These are phyloP conservation scores for Solanum bulbocastanum DNA, from an alignment of 257 asterid genomes.

Conservation along the genomic window DNA sequence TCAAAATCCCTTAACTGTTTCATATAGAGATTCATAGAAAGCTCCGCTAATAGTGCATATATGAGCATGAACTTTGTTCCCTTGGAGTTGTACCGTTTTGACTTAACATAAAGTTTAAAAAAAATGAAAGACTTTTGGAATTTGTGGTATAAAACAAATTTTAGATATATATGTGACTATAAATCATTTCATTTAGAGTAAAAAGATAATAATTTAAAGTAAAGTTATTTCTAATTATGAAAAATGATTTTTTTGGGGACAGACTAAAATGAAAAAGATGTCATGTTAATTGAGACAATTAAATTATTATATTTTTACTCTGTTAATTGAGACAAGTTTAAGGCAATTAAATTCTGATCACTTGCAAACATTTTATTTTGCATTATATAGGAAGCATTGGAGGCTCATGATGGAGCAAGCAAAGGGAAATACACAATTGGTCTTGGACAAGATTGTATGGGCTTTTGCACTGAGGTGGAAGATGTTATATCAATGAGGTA, in stretches of 20 bases:
- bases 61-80: too few species aligned
- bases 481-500: slow-evolving; percentile 99
- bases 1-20: background rate
- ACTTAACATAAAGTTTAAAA: background rate
- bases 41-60: background rate
- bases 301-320: too few species aligned
- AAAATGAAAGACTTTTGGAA: background rate
- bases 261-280: background rate
- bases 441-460: slow-evolving; percentile 99
- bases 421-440: slow-evolving; percentile 99
- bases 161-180: background rate
- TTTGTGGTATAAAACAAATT: background rate
- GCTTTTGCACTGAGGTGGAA: slow-evolving; percentile 89
- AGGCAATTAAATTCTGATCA: background rate
- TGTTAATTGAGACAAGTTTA: background rate
- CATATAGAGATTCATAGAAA: background rate
- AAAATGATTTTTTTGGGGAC: background rate
- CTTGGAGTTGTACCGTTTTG: background rate
- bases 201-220: background rate
- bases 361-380: background rate
- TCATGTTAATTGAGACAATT: background rate
- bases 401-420: slow-evolving; percentile 98
- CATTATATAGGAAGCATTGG: slow-evolving; percentile 62
- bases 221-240: background rate
- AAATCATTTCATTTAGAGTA: too few species aligned